These are phyloP conservation scores for Protomyces lactucae-debilis DNA, from an alignment of 1,139 yeast species.

Conservation along the genomic window DNA sequence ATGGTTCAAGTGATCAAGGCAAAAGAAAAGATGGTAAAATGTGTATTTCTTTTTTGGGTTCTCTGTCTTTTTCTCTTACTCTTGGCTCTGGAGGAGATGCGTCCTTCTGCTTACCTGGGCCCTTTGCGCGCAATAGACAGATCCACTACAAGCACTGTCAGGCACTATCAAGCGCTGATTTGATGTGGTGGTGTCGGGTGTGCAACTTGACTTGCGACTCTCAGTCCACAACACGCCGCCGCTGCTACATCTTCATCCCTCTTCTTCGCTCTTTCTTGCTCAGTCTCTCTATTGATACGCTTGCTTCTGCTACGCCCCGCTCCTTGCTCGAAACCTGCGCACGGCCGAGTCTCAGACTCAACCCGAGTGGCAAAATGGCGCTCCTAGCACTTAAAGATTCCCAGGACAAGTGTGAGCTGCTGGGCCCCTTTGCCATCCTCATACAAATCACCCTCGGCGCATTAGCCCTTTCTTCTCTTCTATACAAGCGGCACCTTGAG, in stretches of 20 bases:
- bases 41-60: background rate
- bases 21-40: background rate
- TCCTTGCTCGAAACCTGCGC: no score
- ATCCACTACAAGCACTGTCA: no score
- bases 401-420: constrained; percentile 39
- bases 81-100: background rate
- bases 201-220: no score
- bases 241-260: no score
- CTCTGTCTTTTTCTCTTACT: background rate
- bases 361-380: background rate
- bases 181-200: no score
- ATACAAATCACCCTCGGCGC: constrained; percentile 55
- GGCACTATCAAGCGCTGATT: no score
- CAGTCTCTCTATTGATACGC: no score
- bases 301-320: no score
- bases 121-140: background rate
- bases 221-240: no score
- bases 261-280: no score
- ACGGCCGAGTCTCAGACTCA: no score
- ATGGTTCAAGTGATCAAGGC: constrained; percentile 41
- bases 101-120: background rate
- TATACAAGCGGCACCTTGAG: constrained; percentile 56
- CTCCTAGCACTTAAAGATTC: background rate
- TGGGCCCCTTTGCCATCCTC: constrained; percentile 45
- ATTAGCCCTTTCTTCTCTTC: constrained; percentile 66